Base-by-base conservation (phyloP, 257 asterid genomes). In the Solanum okadae region DNA sequence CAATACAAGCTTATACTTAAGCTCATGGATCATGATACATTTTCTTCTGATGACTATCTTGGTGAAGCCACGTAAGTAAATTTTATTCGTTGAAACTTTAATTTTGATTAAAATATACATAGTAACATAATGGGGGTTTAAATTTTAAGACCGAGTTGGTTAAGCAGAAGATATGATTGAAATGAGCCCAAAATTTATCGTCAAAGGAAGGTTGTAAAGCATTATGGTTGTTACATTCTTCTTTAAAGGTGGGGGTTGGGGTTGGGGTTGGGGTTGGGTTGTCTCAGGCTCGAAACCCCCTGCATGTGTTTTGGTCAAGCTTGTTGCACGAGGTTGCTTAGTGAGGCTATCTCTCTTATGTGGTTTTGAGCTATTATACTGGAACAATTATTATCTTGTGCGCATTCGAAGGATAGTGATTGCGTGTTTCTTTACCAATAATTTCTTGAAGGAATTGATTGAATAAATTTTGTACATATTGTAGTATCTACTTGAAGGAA, bases 151-250 rank as follows among this genome's bases (percentile, higher is more conserved):
- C 29, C 23, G 12, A 70, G 12, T 14, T 70, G 3, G 12, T 70
- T 29, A 18, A 70, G 22, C 23, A 70, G 35, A 98, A 98, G 10
- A 96, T 94, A 79, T 98, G 98, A 90, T 94, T 95, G 89, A 97
- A 97, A 93, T 97, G 98, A 31, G 94, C 90, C 98, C 98, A 97
- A 23, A 97, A 97, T 87, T 92, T 91, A 91, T 94, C 93, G 56
- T 93, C 95, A 86, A 97, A 97, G 73, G 87, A 94, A 85, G 97
- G 98, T 87, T 93, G 92, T 90, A 91, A 91, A 67, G 95, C 94
- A 91, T 96, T 98, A 33, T 92, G 92, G 78, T 94, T 93, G 29
- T 89, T 90, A 4, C 92, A 88, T 76, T 97, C 98, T 88, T 91
- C 98, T 87, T 90, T 94, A n/a, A 97, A 56, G 20, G 67, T 56